Conservation (phyloP, 768 basidiomycete species). For the Phaeotremella skinneri region DNA sequence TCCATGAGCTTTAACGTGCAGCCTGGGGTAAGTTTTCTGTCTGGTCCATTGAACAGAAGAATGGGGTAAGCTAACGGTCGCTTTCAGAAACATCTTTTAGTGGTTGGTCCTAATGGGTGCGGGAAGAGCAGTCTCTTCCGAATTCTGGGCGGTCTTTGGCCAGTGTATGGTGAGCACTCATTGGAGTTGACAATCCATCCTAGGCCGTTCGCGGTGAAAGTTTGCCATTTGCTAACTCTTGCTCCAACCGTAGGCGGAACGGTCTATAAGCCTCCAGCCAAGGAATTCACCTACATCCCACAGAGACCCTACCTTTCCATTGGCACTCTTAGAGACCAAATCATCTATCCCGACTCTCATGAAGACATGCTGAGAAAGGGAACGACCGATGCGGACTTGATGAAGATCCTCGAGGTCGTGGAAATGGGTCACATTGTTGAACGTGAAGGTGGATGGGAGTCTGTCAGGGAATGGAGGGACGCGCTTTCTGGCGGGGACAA, state of each 20-base stretch:
- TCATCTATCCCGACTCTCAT: slow-evolving; percentile 88
- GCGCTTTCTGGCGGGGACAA: slow-evolving; percentile 91
- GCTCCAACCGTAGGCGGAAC: slow-evolving; percentile 57
- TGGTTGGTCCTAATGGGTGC: slow-evolving; percentile 87
- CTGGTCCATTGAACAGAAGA: not conserved
- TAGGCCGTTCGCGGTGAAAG: not conserved
- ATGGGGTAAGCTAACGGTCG: slow-evolving; percentile 14
- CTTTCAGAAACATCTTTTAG: slow-evolving; percentile 87
- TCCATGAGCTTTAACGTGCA: slow-evolving; percentile 84
- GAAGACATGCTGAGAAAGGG: slow-evolving; percentile 76
- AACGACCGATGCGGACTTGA: slow-evolving; percentile 70
- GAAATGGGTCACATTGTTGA: slow-evolving; percentile 84
- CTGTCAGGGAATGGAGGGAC: slow-evolving; percentile 87
- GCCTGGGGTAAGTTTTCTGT: slow-evolving; percentile 63
- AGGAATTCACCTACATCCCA: slow-evolving; percentile 89
- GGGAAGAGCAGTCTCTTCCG: slow-evolving; percentile 80
- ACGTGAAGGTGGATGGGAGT: slow-evolving; percentile 94
- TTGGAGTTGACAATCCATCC: not conserved
- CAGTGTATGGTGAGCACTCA: slow-evolving; percentile 63
- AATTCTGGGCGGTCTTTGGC: slow-evolving; percentile 96
- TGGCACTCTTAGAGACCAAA: slow-evolving; percentile 90
- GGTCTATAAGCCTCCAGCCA: slow-evolving; percentile 83
- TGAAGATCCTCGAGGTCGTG: slow-evolving; percentile 69
- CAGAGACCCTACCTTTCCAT: slow-evolving; percentile 92
- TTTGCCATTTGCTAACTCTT: not conserved